Base-by-base conservation (phyloP, 1,284 basidiomycete genomes). In the Leccinum colubrinum region DNA sequence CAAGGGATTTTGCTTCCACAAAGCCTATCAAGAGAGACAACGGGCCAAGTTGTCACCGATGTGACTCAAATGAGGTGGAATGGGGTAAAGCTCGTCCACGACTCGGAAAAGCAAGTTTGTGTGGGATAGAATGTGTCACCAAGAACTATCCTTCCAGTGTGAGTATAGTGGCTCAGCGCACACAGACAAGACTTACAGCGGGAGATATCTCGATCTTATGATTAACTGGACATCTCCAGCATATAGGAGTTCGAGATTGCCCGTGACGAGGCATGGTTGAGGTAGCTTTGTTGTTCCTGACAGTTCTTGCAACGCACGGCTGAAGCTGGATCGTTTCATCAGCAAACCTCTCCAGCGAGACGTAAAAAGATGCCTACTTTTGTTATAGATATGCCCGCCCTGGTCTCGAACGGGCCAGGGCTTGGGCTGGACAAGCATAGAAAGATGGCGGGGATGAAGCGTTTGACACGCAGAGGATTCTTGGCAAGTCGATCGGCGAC, bases 271-370 rank as follows among this genome's bases (percentile, higher is more conserved):
- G 30, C 30, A 33, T 33, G 30, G 30, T 33, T 11, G 30, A 33
- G 30, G 9, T 33, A 33, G 30, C 30, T 33, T 33, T 33, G 30
- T 33, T 33, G 30, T 33, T 33, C 30, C 30, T 33, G 76, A 15
- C 88, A 92, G 56, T 97, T 94, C 75, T 97, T 97, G 79, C 90
- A 95, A 3, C 96, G 93, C 95, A 98, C 98, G 41, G 87, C 88
- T 12, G 78, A 77, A 14, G 85, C 93, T 89, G 56, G n/a, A 66
- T 25, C 22, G 35, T 55, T 7, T n/a, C 33, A 58, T 65, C 27
- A 65, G 39, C 41, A 57, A 51, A 46, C 48, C 4, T n/a, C 22
- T 22, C 25, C 30, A 20, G 30, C 30, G 57, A 52, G 8, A 43
- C 20, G n/a, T 20, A 64, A 35, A 22, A 52, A 12, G 15, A 35